phyloP scores from a whole-genome alignment of 306 rosid genomes.

The Dicorynia guianensis region DNA sequence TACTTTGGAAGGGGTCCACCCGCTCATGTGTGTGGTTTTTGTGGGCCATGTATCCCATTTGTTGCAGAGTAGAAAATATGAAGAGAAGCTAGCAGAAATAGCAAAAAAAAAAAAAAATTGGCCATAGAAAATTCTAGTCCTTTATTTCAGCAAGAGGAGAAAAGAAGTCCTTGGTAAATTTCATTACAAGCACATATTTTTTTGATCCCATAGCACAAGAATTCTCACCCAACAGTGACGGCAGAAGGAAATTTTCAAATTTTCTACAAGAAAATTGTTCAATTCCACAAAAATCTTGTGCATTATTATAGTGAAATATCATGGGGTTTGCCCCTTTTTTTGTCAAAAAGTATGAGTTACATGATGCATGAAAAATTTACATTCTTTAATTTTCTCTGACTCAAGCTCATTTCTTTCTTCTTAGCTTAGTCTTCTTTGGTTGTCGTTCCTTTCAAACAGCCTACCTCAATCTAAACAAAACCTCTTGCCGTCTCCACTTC shows the following conservation, averaged over 20 bases:
- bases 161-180: neutral
- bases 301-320: slow-evolving; percentile 5
- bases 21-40: slow-evolving; percentile 51
- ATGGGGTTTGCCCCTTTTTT: slow-evolving; percentile 5
- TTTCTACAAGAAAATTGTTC: slow-evolving; percentile 3
- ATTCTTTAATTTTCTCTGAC: slow-evolving; percentile 60
- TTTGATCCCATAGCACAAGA: slow-evolving; percentile 3
- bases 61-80: slow-evolving; percentile 30
- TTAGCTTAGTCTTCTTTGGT: slow-evolving; percentile 47
- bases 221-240: slow-evolving; percentile 23
- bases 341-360: slow-evolving; percentile 16
- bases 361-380: slow-evolving; percentile 34
- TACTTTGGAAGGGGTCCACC: slow-evolving; percentile 71
- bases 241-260: neutral
- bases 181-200: slow-evolving; percentile 17
- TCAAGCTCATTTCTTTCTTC: slow-evolving; percentile 38
- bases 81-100: slow-evolving; percentile 60
- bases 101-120: slow-evolving; percentile 28
- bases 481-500: slow-evolving; percentile 46
- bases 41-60: slow-evolving; percentile 52
- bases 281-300: slow-evolving; percentile 28
- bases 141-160: too few species aligned
- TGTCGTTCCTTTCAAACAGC: slow-evolving; percentile 55
- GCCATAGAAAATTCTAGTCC: slow-evolving; percentile 24
- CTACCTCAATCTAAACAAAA: slow-evolving; percentile 54